Evolutionary conservation across 2,329 filamentous ascomycete genomes (phyloP).

Genomic region (Biscogniauxia marginata): DNA sequence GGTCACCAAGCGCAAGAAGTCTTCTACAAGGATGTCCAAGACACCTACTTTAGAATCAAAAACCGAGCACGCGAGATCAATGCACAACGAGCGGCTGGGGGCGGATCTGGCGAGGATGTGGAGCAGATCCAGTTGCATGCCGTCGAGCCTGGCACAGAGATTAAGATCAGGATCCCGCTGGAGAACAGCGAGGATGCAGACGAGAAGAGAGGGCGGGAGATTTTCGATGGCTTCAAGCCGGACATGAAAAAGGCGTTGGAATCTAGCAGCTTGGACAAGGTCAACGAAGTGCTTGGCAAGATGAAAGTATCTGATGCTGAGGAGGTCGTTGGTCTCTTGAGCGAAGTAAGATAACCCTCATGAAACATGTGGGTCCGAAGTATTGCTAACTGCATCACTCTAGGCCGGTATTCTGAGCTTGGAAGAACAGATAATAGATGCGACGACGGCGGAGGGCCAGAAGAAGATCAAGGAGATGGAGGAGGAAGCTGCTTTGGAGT

Average conservation of each 20-base stretch:
- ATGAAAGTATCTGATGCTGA: conserved; percentile 90
- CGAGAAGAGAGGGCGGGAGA: conserved; percentile 61
- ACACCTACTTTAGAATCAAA: conserved; percentile 81
- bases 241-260: conserved; percentile 81
- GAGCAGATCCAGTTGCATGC: conserved; percentile 98
- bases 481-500: conserved; percentile 46
- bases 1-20: conserved; percentile 88
- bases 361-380: neutral
- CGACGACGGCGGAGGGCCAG: conserved; percentile 83
- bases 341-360: conserved; percentile 53
- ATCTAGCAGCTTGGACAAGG: conserved; percentile 83
- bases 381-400: conserved; percentile 26
- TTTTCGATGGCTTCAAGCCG: conserved; percentile 82
- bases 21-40: conserved; percentile 89
- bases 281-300: conserved; percentile 82
- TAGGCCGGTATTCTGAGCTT: conserved; percentile 84
- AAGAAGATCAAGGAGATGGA: conserved; percentile 75
- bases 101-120: conserved; percentile 60
- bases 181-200: conserved; percentile 64
- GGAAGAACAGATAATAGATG: conserved; percentile 92
- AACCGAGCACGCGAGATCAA: conserved; percentile 72
- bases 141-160: conserved; percentile 87
- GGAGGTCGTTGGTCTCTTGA: conserved; percentile 75
- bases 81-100: conserved; percentile 50
- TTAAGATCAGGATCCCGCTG: conserved; percentile 81